phyloP scores from a whole-genome alignment of 768 basidiomycete genomes.

The Lactarius evosmus region DNA sequence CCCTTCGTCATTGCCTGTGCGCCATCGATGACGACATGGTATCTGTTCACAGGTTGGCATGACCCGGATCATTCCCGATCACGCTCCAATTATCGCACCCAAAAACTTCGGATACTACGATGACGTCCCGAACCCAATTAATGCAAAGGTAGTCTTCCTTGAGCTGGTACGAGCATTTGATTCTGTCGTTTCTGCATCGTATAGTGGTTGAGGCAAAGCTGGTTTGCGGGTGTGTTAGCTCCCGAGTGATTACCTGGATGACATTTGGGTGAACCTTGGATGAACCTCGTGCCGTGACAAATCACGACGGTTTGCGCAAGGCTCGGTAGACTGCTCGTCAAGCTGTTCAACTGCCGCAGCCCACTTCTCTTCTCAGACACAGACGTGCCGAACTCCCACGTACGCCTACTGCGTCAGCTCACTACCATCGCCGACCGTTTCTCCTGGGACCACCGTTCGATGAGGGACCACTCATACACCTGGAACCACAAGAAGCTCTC shows the following conservation, averaged over 20 bases:
- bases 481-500: constrained; percentile 32
- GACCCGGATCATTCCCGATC: constrained; percentile 30
- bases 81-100: constrained; percentile 30
- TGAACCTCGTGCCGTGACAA: constrained; percentile 27
- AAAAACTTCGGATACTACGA: constrained; percentile 35
- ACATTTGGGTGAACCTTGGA: constrained; percentile 33
- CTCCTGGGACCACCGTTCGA: constrained; percentile 32
- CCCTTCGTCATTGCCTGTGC: not conserved
- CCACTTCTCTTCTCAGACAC: constrained; percentile 31
- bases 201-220: constrained; percentile 17
- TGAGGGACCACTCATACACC: constrained; percentile 29
- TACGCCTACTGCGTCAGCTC: constrained; percentile 13
- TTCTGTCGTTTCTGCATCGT: not conserved
- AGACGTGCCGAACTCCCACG: constrained; percentile 28
- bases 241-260: constrained; percentile 32
- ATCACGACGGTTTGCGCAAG: constrained; percentile 30
- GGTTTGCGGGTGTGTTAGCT: constrained; percentile 27
- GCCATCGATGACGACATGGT: constrained; percentile 1
- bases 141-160: constrained; percentile 35
- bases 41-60: constrained; percentile 32
- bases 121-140: constrained; percentile 32
- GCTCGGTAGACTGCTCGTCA: constrained; percentile 32
- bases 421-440: constrained; percentile 25
- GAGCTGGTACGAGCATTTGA: constrained; percentile 32
- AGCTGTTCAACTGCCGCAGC: constrained; percentile 33